Percentiles rank a stretch among this genome's conserved stretches.
Evolutionary conservation across 441 rosid genomes (phyloP).

Genomic region (Geranium incanum): DNA sequence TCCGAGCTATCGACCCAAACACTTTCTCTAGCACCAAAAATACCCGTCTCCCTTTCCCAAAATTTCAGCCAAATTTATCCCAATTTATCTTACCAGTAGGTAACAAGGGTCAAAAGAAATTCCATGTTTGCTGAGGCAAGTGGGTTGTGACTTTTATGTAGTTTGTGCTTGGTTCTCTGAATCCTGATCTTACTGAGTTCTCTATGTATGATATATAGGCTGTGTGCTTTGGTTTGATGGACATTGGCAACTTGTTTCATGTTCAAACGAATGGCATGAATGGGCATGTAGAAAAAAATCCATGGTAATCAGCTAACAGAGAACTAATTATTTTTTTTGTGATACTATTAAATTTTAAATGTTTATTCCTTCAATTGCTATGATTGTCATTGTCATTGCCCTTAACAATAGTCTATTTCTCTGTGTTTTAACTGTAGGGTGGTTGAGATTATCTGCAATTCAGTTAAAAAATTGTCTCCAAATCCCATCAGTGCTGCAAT

Average conservation of each 20-base stretch:
- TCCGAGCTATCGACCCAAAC: background rate
- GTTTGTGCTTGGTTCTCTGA: constrained; percentile 14
- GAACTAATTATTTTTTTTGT: constrained; percentile 12
- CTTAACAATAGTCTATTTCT: constrained; percentile 12
- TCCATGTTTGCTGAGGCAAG: background rate
- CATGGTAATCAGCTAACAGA: constrained; percentile 44
- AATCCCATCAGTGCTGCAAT: constrained; percentile 52
- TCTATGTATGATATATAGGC: constrained; percentile 41
- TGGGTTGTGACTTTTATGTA: background rate
- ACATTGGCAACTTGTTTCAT: constrained; percentile 46
- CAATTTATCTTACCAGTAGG: background rate
- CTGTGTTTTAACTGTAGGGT: constrained; percentile 45
- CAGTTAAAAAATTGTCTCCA: constrained; percentile 51
- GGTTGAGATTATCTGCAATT: constrained; percentile 62
- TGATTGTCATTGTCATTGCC: constrained; percentile 5
- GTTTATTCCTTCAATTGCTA: constrained; percentile 4
- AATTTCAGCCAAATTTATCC: background rate
- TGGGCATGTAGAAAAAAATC: constrained; percentile 46
- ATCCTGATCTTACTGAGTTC: constrained; percentile 16
- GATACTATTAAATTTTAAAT: constrained; percentile 1
- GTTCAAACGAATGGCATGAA: constrained; percentile 34
- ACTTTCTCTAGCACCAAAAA: background rate
- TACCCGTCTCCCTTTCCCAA: background rate
- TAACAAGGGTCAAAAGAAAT: constrained; percentile 6
- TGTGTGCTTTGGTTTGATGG: constrained; percentile 64